Conservation (phyloP, 306 rosid genomes). For the Heteromeles arbutifolia region DNA sequence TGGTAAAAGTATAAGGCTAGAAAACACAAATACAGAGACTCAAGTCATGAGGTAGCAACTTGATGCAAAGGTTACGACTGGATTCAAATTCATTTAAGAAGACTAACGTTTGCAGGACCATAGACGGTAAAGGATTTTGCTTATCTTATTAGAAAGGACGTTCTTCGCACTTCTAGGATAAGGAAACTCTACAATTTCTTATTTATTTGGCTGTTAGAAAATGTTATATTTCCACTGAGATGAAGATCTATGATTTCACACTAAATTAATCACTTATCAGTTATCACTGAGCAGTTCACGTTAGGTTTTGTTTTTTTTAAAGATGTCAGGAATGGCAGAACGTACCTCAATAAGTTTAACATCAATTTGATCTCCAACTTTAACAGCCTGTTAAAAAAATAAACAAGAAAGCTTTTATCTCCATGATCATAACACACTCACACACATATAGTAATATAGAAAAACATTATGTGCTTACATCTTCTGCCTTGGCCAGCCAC, state of each 20-base stretch:
- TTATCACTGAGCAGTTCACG: background rate
- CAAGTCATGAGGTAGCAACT: background rate
- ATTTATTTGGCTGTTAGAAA: background rate
- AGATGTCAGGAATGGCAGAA: background rate
- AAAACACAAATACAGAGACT: background rate
- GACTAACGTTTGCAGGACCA: background rate
- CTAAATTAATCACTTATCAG: background rate
- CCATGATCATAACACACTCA: background rate
- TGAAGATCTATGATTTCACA: background rate
- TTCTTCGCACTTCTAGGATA: background rate
- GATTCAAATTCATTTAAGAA: background rate
- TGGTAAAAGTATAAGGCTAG: background rate
- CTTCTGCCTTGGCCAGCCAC: constrained; percentile 93
- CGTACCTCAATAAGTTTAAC: constrained; percentile 95
- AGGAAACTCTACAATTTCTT: background rate
- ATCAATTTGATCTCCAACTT: constrained; percentile 81
- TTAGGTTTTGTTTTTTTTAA: background rate
- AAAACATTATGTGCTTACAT: constrained; percentile 40
- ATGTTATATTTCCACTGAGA: background rate
- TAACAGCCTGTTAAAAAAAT: constrained; percentile 59
- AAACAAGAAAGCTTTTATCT: background rate
- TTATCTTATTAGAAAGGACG: background rate
- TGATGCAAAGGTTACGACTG: background rate
- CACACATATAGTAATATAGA: background rate
- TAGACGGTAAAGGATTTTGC: background rate